A percentile compares a stretch with the other conserved stretches of the same genome.
Conservation (phyloP, 441 rosid genomes). For the Syzygium syzygioides region DNA sequence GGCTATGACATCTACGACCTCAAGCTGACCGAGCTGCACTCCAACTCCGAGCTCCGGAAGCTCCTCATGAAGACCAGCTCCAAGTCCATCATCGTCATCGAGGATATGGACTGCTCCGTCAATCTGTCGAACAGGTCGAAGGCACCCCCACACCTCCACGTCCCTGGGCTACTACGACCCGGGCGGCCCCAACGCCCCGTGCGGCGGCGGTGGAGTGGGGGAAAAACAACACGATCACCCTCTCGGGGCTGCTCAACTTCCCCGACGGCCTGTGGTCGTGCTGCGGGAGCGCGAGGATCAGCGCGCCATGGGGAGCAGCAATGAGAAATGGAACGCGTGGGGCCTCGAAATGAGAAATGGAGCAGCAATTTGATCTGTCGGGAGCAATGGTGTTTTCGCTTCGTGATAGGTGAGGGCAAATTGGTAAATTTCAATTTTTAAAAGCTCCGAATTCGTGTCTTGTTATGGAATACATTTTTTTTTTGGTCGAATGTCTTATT, state of each 20-base stretch:
- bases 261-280: no score
- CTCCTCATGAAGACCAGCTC: no score
- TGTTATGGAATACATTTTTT: no score
- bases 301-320: no score
- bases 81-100: no score
- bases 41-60: rapidly evolving
- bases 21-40: rapidly evolving
- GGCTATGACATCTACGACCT: no score
- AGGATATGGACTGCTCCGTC: rapidly evolving
- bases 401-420: background rate
- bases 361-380: background rate
- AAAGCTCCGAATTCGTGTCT: background rate
- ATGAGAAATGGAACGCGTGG: no score
- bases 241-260: no score
- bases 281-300: no score
- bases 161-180: rapidly evolving
- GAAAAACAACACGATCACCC: no score
- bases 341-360: background rate
- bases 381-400: background rate
- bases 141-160: rapidly evolving
- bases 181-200: rapidly evolving
- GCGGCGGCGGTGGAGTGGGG: rapidly evolving
- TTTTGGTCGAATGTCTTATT: no score
- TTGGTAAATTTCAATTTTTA: no score
- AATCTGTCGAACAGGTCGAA: rapidly evolving